Conservation (phyloP, 306 rosid species). For the Castanea mollissima region DNA sequence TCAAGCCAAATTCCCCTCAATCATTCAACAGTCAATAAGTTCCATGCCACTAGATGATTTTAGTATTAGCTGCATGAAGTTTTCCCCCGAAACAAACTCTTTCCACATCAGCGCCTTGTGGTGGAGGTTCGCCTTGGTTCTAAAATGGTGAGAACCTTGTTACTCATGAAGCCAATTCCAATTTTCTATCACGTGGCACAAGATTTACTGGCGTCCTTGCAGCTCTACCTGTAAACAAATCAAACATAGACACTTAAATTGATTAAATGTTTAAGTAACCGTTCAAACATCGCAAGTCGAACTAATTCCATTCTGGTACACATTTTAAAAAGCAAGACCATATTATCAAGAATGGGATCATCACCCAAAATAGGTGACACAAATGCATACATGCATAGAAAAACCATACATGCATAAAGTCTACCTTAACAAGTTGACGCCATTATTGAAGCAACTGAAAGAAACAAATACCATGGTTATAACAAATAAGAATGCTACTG, state of each 20-base stretch:
- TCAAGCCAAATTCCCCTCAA: too few relatives aligned
- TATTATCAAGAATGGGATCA: too few relatives aligned
- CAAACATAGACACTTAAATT: background rate
- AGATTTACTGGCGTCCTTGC: constrained; percentile 35
- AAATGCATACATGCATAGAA: too few relatives aligned
- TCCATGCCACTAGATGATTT: background rate
- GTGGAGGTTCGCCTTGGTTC: background rate
- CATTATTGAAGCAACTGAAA: background rate
- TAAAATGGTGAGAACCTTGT: background rate
- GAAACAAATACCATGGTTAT: background rate
- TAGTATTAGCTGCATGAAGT: background rate
- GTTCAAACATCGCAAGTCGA: background rate
- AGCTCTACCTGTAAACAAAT: constrained; percentile 52
- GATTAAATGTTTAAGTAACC: constrained; percentile 3
- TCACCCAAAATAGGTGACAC: too few relatives aligned
- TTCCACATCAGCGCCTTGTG: background rate
- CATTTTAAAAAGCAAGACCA: too few relatives aligned
- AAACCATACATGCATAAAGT: too few relatives aligned
- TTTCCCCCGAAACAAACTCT: background rate
- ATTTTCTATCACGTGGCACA: constrained; percentile 39
- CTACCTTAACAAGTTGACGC: too few relatives aligned
- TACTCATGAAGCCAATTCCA: constrained; percentile 30
- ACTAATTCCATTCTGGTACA: background rate
- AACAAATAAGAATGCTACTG: constrained; percentile 21
- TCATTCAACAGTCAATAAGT: too few relatives aligned